Base-by-base conservation (phyloP, 345 rosid genomes). In the Abelmoschus esculentus region DNA sequence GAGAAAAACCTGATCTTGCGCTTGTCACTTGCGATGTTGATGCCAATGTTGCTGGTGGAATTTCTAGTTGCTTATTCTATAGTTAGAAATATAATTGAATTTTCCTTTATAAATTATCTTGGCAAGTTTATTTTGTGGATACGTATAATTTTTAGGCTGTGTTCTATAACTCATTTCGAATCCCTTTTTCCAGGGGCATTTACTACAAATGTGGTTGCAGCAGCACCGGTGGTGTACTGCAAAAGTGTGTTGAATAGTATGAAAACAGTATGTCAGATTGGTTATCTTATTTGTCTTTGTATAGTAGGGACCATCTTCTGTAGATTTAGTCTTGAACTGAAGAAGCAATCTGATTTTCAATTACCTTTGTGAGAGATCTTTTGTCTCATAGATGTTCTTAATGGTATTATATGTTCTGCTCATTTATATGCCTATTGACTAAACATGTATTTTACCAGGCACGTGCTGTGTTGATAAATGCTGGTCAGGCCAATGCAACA, bases 401-500 rank as follows among this genome's bases (percentile, higher is more conserved):
- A 22, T 22, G 26, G 26, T 22, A 22, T 22, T 22, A 22, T 22
- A 22, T 22, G 26, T 22, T 22, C 26, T 22, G 26, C 26, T 22
- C 26, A 22, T 22, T 22, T 22, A 22, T 22, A 22, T 22, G 26
- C 59, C 36, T 47, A 13, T 36, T 77, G 36, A 63, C 59, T 50
- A 31, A 5, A 46, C 67, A 53, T 47, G 10, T 31, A 13, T 55
- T 59, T 61, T 73, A 29, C 73, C 86, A 95, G 99, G 96, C 92
- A 32, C 96, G 96, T 59, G 97, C 96, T 8, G 96, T 95, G 71
- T 76, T 95, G 75, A 84, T 95, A 81, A 95, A 95, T 77, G 99
- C 99, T 19, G 99, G 99, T 68, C 99, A 95, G 73, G 97, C 99
- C 67, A 95, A 95, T 87, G 99, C 99, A 66, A 97, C 97, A 69